Conservation (phyloP, 169 alveolate genomes). For the Plasmodium falciparum region DNA sequence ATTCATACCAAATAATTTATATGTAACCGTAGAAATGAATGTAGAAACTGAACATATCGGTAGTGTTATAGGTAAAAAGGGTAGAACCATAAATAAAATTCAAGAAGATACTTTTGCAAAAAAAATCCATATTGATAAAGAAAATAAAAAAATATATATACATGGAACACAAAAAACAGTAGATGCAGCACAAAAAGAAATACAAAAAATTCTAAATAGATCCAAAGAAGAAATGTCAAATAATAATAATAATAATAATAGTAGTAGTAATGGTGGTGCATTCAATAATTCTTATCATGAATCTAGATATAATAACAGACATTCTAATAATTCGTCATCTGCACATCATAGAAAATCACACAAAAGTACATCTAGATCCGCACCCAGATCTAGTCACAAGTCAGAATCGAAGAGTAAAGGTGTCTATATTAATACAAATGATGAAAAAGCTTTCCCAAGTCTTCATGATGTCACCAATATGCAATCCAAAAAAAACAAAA, state of each 20-base stretch:
- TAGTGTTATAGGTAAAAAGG: slow-evolving; percentile 65
- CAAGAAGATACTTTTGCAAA: slow-evolving; percentile 71
- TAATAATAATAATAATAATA: neutral
- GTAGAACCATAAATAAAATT: slow-evolving; percentile 68
- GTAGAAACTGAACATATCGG: slow-evolving; percentile 73
- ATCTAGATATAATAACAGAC: slow-evolving; percentile 6
- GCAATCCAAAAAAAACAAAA: slow-evolving; percentile 50
- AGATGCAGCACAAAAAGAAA: slow-evolving; percentile 66
- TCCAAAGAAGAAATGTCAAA: slow-evolving; percentile 23
- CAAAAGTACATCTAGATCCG: neutral
- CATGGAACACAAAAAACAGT: slow-evolving; percentile 62
- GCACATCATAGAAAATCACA: slow-evolving; percentile 9
- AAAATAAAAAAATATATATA: slow-evolving; percentile 46
- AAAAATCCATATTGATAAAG: slow-evolving; percentile 67
- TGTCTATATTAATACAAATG: slow-evolving; percentile 61
- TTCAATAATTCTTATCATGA: slow-evolving; percentile 8
- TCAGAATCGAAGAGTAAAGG: slow-evolving; percentile 24
- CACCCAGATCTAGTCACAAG: slow-evolving; percentile 12
- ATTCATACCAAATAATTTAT: slow-evolving; percentile 27
- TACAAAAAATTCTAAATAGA: slow-evolving; percentile 40
- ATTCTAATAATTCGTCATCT: slow-evolving; percentile 12
- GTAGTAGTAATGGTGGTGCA: neutral
- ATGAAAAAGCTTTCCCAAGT: slow-evolving; percentile 74
- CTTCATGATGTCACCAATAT: slow-evolving; percentile 69
- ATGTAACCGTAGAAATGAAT: slow-evolving; percentile 62